Evolutionary conservation across 1,139 yeast genomes (phyloP).

Genomic region (Nadsonia starkeyi-henricii): DNA sequence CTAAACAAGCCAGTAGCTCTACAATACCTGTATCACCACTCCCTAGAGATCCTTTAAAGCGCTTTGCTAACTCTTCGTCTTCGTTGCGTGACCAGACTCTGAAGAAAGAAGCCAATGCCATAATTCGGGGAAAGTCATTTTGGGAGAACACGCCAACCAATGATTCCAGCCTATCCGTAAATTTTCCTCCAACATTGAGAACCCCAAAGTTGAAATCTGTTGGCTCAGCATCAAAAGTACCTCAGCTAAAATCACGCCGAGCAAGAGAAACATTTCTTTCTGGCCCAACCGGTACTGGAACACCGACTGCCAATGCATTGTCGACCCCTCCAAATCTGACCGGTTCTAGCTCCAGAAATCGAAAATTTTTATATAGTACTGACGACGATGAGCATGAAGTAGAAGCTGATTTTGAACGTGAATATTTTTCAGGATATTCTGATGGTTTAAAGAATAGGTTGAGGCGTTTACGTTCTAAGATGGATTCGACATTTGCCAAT

Average conservation of each 20-base stretch:
- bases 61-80: too few species aligned
- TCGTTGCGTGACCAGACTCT: too few species aligned
- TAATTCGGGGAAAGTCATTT: too few species aligned
- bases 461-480: constrained; percentile 4
- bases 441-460: constrained; percentile 42
- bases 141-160: too few species aligned
- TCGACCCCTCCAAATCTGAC: too few species aligned
- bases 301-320: constrained; percentile 1
- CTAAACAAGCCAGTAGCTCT: too few species aligned
- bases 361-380: constrained; percentile 27
- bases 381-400: constrained; percentile 63
- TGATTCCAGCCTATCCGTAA: too few species aligned
- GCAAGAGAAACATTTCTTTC: background rate
- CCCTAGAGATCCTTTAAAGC: too few species aligned
- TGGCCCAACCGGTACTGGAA: background rate
- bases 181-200: background rate
- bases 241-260: background rate
- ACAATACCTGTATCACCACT: too few species aligned
- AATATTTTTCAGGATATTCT: constrained; percentile 56
- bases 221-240: background rate
- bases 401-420: constrained; percentile 43
- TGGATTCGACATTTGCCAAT: background rate
- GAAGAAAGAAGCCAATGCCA: too few species aligned
- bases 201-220: background rate
- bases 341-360: constrained; percentile 4